Base-by-base conservation (phyloP, 2,329 filamentous ascomycete species). In the Chalaropsis thielavioides region DNA sequence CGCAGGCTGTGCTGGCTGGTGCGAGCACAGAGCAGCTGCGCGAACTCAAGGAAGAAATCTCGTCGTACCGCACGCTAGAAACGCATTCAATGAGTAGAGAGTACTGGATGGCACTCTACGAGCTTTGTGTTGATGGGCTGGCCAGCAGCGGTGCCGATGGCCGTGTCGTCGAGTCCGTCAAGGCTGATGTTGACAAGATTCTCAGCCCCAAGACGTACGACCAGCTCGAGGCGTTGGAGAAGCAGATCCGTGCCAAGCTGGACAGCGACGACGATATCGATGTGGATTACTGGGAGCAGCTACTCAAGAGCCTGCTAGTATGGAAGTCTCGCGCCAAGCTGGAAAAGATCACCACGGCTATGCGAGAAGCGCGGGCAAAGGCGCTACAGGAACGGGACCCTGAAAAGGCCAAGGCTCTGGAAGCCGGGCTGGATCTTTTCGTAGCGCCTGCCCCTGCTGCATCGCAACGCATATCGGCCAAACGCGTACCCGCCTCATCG, bases 281-380 rank as follows among this genome's bases (percentile, higher is more conserved):
- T 74, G 90, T 89, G 1, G 94, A 99, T 75, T 99, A 97, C 74
- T 99, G 94, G 94, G 90, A 95, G 72, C 90, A 96, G 72, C 79
- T 99, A 17, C 79, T 99, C 68, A 86, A 86, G 69, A 95, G 87
- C 72, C 78, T 99, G 68, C 80, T 88, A 6, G 85, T 96, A 0
- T 96, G 90, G 85, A 97, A 97, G 76, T 90, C 94, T 41, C 91
- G 89, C 73, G 90, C 91, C 1, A 90, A 87, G 73, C 76, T 99
- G 63, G 85, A 85, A 69, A 86, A 83, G 68, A 85, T 96, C 17
- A 92, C 87, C 69, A 84, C 89, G 69, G 83, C 83, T 13, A 88
- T 96, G 68, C 81, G 88, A 68, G 83, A 84, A 65, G 86, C 83
- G 69, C 84, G 89, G 40, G 77, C 89, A 61, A 80, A 85, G 58